Evolutionary conservation across 2,329 filamentous ascomycete genomes (phyloP).

Genomic region (Xylariomycetidae sp.): DNA sequence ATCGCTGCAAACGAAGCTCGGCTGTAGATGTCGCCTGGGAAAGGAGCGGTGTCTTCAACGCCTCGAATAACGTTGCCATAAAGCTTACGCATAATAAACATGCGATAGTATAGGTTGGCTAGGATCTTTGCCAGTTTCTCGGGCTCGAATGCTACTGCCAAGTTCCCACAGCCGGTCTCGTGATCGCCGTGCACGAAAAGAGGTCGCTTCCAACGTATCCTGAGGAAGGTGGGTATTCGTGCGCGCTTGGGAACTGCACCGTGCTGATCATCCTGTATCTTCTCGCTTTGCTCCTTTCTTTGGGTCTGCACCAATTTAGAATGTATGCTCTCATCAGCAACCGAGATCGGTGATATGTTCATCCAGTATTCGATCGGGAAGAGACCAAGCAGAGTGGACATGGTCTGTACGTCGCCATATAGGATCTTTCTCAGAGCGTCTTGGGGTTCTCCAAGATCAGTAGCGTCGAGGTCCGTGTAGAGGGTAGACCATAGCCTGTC

Average conservation of each 20-base stretch:
- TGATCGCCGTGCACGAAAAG: not conserved
- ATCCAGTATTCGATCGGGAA: slow-evolving; percentile 42
- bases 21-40: slow-evolving; percentile 4
- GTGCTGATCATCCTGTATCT: not conserved
- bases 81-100: slow-evolving; percentile 12
- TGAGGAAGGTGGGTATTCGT: slow-evolving; percentile 1
- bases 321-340: slow-evolving; percentile 5
- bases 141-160: slow-evolving; percentile 5
- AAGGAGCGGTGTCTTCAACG: slow-evolving; percentile 2
- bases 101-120: slow-evolving; percentile 7
- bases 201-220: slow-evolving; percentile 11
- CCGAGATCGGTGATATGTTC: slow-evolving; percentile 5
- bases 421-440: slow-evolving; percentile 37
- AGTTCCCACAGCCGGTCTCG: not conserved
- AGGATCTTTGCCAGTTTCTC: slow-evolving; percentile 7
- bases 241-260: not conserved
- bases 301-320: too few species aligned
- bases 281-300: too few species aligned
- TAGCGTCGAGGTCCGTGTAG: too few species aligned
- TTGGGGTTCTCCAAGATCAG: slow-evolving; percentile 14
- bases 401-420: slow-evolving; percentile 39
- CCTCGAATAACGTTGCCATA: too few species aligned
- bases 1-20: slow-evolving; percentile 9
- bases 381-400: slow-evolving; percentile 47
- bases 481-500: too few species aligned